These are phyloP conservation scores for Populus deltoides DNA, from an alignment of 345 rosid species.

Conservation along the genomic window DNA sequence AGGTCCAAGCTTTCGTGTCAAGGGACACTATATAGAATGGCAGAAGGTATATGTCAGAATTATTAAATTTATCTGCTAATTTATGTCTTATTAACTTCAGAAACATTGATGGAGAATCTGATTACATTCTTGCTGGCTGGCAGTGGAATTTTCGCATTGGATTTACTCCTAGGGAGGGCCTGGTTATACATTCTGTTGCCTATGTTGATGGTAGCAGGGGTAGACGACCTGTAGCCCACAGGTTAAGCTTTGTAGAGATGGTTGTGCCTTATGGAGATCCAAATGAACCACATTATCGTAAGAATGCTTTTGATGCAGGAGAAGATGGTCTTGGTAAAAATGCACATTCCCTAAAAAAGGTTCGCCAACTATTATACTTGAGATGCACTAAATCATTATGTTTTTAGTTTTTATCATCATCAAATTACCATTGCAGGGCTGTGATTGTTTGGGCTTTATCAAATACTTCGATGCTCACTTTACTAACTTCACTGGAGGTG, in stretches of 20 bases:
- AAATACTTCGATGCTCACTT: constrained; percentile 92
- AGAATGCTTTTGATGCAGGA: constrained; percentile 97
- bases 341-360: constrained; percentile 95
- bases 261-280: constrained; percentile 98
- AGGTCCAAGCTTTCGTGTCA: constrained; percentile 92
- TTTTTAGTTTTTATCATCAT: background rate
- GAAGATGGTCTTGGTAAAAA: constrained; percentile 96
- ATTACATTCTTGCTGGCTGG: constrained; percentile 26
- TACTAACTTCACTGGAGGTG: constrained; percentile 83
- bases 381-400: background rate
- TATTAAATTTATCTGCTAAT: background rate
- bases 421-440: constrained; percentile 48
- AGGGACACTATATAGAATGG: constrained; percentile 80
- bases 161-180: constrained; percentile 87
- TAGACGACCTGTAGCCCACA: constrained; percentile 81
- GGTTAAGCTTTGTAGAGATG: constrained; percentile 94
- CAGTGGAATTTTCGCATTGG: constrained; percentile 98
- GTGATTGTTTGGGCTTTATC: constrained; percentile 84
- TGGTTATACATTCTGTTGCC: constrained; percentile 87
- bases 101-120: constrained; percentile 14
- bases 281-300: constrained; percentile 86
- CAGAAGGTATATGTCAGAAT: constrained; percentile 56
- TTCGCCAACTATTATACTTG: constrained; percentile 11
- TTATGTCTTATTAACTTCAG: constrained; percentile 5
- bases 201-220: constrained; percentile 89